Base-by-base conservation (phyloP, 2,329 filamentous ascomycete genomes). In the Sporothrix humicola region DNA sequence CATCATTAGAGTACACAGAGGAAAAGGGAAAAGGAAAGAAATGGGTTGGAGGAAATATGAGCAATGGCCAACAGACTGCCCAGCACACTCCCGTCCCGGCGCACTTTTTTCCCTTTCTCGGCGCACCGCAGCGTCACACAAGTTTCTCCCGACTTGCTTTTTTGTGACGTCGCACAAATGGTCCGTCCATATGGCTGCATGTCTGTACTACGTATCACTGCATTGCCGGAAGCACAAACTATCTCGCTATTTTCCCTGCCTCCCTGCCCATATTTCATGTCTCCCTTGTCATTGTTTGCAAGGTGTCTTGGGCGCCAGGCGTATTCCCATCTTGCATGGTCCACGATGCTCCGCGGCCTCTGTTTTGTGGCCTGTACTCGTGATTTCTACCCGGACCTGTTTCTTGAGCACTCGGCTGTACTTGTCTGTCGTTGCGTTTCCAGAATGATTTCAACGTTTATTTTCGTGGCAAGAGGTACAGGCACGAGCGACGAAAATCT, bases 141-240 rank as follows among this genome's bases (percentile, higher is more conserved):
- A 10, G 42, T 23, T 13, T 26, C 42, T 48, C 20, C 61, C 61
- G 61, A n/a, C 46, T 37, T 68, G 65, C 65, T 48, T 48, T 31
- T 31, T 10, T 17, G 31, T n/a, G 17, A 63, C 42, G 61, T 48
- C 20, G 20, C 17, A 9, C 61, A 23, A 52, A 12, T 20, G 15
- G 42, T 20, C 59, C 37, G 59, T 23, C 59, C 37, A 46, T 65
- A 46, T 65, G 37, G 59, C 12, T 65, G 44, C 20, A 50, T 66
- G 63, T 52, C 9, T 54, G 66, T 56, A n/a, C 31, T 26, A 69
- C 48, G 50, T 44, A 31, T 1, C 31, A 69, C 66, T 2, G n/a
- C 50, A 56, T 46, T 3, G 13, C 26, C 26, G 31, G 66, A 69
- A 69, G 8, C 46, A 69, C 48, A 69, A 48, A 26, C 26, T 48